Evolutionary conservation across 2,329 filamentous ascomycete species (phyloP).

Genomic region (Orbilia blumenaviensis): DNA sequence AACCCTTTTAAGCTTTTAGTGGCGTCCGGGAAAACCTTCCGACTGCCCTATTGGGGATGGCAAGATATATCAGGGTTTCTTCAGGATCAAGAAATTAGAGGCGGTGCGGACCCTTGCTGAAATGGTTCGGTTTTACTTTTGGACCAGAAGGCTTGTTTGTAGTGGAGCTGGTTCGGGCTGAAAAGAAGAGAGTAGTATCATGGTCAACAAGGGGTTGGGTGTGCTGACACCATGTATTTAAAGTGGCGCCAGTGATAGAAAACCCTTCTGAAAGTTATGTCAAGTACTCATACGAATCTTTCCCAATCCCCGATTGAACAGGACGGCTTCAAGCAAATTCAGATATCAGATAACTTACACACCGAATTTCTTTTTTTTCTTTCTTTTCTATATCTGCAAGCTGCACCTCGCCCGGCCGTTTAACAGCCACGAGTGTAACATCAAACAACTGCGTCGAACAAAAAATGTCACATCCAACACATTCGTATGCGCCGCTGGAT

Average conservation of each 20-base stretch:
- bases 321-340: too few species aligned
- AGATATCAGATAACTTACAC: too few species aligned
- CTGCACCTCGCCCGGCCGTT: too few species aligned
- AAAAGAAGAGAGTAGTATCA: slow-evolving; percentile 20
- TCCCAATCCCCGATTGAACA: too few species aligned
- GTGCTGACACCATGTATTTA: not conserved
- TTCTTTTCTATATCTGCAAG: too few species aligned
- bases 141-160: slow-evolving; percentile 10
- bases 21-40: not conserved
- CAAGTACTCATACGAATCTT: too few species aligned
- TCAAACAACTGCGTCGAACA: not conserved
- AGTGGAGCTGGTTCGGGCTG: slow-evolving; percentile 11
- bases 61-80: not conserved
- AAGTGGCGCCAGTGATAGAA: not conserved
- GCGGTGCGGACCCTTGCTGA: not conserved
- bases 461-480: slow-evolving; percentile 52
- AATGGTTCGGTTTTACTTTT: too few species aligned
- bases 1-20: not conserved
- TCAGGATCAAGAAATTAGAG: not conserved
- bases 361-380: too few species aligned
- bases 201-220: not conserved
- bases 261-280: too few species aligned
- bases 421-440: too few species aligned
- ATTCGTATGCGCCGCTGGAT: slow-evolving; percentile 26
- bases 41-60: not conserved